Evolutionary conservation across 2,329 filamentous ascomycete species (phyloP), one percentile per base, ranked within the genome.

Genomic region (Ustilaginoidea virens): DNA sequence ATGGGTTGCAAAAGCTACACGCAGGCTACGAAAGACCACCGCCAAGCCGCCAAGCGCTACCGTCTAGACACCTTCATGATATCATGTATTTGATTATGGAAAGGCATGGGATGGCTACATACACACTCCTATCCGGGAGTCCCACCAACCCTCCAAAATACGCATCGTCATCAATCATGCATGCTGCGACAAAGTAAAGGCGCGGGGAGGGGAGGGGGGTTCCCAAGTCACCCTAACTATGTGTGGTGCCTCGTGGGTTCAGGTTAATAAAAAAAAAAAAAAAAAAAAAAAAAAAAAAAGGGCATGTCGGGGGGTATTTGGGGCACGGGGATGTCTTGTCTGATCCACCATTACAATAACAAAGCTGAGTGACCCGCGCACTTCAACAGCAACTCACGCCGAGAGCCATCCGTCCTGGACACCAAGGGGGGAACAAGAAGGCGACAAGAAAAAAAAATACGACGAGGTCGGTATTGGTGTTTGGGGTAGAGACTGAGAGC

Each of bases 401-500:
- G n/a, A n/a, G n/a, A n/a, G n/a, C n/a, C n/a, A n/a, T n/a, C n/a
- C n/a, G n/a, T n/a, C n/a, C n/a, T n/a, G n/a, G n/a, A n/a, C n/a
- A n/a, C n/a, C n/a, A n/a, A n/a, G n/a, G n/a, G n/a, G n/a, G n/a
- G n/a, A n/a, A n/a, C n/a, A n/a, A n/a, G n/a, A n/a, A n/a, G n/a
- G n/a, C n/a, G n/a, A n/a, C n/a, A n/a, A n/a, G n/a, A n/a, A n/a
- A n/a, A n/a, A n/a, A n/a, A n/a, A n/a, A 22, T 20, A 34, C 23
- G 31, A 25, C n/a, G 33, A 37, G 38, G 34, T 31, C 36, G 31
- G 37, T 39, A 41, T 41, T 35, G 39, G 33, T 37, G 39, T 33
- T 36, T 35, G 28, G 37, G 40, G 43, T 40, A 42, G 44, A 39
- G 41, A 44, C 41, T 42, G 40, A 40, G 24, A 33, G 17, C 25